Conservation (phyloP, 78 protist genomes). For the Thecamonas trahens region DNA sequence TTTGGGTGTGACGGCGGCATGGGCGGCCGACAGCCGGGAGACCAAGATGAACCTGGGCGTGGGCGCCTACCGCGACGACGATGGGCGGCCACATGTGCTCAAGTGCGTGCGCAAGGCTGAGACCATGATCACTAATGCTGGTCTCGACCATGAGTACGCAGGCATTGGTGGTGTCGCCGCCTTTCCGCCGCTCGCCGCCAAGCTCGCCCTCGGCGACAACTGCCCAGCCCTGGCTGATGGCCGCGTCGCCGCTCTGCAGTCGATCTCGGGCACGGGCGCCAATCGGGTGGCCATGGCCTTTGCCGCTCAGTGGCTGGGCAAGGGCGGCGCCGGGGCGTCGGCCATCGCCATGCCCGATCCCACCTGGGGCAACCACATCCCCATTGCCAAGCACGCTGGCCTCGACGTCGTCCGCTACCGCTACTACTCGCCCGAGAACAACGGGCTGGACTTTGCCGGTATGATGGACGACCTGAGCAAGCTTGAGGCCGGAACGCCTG, state of each 20-base stretch:
- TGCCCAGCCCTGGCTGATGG: slow-evolving; percentile 5
- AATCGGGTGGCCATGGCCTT: slow-evolving; percentile 78
- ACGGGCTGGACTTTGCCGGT: slow-evolving; percentile 71
- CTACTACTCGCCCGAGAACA: slow-evolving; percentile 56
- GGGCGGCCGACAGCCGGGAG: slow-evolving; percentile 44
- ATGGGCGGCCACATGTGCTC: slow-evolving; percentile 21
- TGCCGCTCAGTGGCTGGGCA: slow-evolving; percentile 20
- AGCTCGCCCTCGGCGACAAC: slow-evolving; percentile 40
- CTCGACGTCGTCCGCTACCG: slow-evolving; percentile 49
- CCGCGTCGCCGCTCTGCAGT: slow-evolving; percentile 71
- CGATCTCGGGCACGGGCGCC: slow-evolving; percentile 96
- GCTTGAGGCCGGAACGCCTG: slow-evolving; percentile 55
- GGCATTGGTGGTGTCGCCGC: slow-evolving; percentile 69
- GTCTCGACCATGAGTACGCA: slow-evolving; percentile 69
- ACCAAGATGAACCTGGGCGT: slow-evolving; percentile 65
- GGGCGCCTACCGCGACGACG: slow-evolving; percentile 75
- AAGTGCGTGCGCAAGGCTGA: slow-evolving; percentile 5
- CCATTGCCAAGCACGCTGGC: slow-evolving; percentile 57
- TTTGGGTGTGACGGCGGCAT: slow-evolving; percentile 61
- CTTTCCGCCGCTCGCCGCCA: slow-evolving; percentile 37
- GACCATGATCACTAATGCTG: neutral
- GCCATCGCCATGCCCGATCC: slow-evolving; percentile 83
- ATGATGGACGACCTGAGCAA: slow-evolving; percentile 67
- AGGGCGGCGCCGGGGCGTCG: slow-evolving; percentile 4
- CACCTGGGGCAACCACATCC: slow-evolving; percentile 94